Conservation (phyloP, 768 basidiomycete species). For the Tricholoma saponaceum region DNA sequence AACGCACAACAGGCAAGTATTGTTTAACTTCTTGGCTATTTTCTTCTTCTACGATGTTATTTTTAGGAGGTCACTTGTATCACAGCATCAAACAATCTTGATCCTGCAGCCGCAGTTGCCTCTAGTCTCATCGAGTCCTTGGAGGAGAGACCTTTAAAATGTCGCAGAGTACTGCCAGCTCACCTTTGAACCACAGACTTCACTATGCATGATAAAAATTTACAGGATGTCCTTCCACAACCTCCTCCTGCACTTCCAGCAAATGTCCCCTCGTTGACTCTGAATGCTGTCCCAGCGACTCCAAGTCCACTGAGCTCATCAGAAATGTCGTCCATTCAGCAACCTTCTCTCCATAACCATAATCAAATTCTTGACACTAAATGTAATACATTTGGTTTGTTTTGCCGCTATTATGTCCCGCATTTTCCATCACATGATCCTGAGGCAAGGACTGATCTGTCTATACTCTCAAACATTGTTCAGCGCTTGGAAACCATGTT, state of each 20-base stretch:
- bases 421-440: neutral
- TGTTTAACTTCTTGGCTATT: neutral
- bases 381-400: neutral
- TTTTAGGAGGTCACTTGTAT: neutral
- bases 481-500: neutral
- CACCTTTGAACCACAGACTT: neutral
- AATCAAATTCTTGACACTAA: neutral
- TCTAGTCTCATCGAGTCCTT: neutral
- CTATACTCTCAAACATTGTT: neutral
- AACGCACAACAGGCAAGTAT: neutral
- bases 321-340: neutral
- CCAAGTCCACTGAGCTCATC: neutral
- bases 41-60: neutral
- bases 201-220: neutral
- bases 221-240: neutral
- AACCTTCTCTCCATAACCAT: neutral
- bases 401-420: neutral
- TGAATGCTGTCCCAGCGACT: neutral
- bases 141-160: neutral
- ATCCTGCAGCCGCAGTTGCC: neutral
- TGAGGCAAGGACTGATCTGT: neutral
- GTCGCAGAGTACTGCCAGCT: neutral
- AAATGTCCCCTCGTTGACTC: neutral
- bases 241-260: neutral
- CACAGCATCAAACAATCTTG: neutral